These are phyloP conservation scores for Omphalea diandra DNA, from an alignment of 441 rosid genomes.

Conservation along the genomic window DNA sequence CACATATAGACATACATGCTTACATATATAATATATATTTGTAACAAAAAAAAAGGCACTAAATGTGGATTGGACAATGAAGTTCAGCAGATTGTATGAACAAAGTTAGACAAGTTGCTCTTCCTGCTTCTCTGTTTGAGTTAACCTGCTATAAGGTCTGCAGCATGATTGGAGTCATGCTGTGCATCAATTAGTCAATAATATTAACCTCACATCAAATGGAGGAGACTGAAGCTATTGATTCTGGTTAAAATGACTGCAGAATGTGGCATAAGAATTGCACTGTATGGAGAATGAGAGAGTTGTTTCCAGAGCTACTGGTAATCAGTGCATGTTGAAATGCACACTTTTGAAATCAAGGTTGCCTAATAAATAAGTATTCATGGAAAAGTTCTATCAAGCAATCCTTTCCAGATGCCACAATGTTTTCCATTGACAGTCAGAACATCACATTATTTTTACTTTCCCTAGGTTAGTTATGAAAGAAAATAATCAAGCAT, in stretches of 20 bases:
- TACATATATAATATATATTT: too few species aligned
- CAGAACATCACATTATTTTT: not conserved
- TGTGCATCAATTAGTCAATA: not conserved
- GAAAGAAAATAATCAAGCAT: not conserved
- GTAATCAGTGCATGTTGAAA: too few species aligned
- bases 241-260: not conserved
- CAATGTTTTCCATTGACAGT: not conserved
- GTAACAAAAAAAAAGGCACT: too few species aligned
- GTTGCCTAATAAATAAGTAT: not conserved
- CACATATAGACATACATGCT: not conserved
- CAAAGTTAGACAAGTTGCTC: not conserved
- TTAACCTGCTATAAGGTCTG: not conserved
- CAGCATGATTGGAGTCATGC: not conserved
- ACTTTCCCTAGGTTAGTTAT: not conserved
- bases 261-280: not conserved
- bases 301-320: too few species aligned
- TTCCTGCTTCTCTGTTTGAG: not conserved
- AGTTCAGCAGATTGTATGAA: not conserved
- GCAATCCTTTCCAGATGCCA: conserved; percentile 4
- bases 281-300: too few species aligned
- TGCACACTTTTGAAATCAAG: not conserved
- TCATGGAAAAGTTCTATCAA: not conserved
- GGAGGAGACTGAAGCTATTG: not conserved
- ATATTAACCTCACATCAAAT: not conserved
- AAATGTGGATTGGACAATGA: not conserved